Conservation (phyloP, 108 stramenopile genomes). For the Chaetoceros muelleri region DNA sequence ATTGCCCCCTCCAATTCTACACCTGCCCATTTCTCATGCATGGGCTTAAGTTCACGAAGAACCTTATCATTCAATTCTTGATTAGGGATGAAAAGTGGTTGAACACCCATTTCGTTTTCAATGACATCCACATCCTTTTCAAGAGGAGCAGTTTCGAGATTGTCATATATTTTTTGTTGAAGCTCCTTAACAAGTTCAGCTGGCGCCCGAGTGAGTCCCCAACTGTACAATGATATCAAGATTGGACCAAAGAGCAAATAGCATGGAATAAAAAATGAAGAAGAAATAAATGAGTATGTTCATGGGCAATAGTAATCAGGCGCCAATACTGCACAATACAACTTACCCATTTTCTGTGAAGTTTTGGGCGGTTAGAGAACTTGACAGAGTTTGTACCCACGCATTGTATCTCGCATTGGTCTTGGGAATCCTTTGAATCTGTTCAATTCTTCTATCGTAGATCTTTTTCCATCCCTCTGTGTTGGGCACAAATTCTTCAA, state of each 20-base stretch:
- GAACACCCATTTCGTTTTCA: conserved; percentile 15
- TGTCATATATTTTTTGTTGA: conserved; percentile 12
- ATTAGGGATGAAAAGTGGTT: conserved; percentile 20
- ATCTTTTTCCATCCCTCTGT: conserved; percentile 53
- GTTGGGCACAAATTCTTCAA: conserved; percentile 29
- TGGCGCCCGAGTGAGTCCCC: conserved; percentile 33
- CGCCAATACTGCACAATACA: no score
- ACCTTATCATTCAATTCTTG: conserved; percentile 10
- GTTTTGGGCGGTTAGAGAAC: conserved; percentile 13
- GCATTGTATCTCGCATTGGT: conserved; percentile 37
- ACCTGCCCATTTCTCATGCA: conserved; percentile 37
- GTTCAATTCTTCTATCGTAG: conserved; percentile 41
- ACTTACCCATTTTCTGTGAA: not conserved
- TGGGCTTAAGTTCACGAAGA: conserved; percentile 22
- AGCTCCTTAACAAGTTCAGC: conserved; percentile 17
- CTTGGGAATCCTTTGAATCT: conserved; percentile 39
- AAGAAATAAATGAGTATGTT: not conserved
- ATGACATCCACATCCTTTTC: conserved; percentile 21
- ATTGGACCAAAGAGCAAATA: no score
- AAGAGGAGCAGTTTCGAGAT: conserved; percentile 1
- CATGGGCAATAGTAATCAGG: no score
- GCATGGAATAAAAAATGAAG: no score
- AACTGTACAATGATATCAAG: no score
- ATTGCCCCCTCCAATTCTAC: conserved; percentile 16
- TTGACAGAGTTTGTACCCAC: conserved; percentile 39